Conservation (phyloP, 768 basidiomycete genomes). For the Pisolithus tinctorius region DNA sequence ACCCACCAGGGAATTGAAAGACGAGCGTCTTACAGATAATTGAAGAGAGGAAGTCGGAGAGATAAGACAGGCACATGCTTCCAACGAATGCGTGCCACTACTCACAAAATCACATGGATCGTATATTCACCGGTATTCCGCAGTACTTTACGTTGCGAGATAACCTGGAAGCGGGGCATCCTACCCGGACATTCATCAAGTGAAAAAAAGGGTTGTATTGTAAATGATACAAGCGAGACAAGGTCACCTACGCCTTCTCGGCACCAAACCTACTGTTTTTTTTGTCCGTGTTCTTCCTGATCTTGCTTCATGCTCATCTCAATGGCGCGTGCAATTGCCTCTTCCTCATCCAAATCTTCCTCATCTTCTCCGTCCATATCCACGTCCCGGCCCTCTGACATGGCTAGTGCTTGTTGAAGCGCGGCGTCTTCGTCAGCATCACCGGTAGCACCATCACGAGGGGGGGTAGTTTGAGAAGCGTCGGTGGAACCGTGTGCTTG, state of each 20-base stretch:
- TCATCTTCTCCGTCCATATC: constrained; percentile 54
- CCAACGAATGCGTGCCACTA: background rate
- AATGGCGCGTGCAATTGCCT: constrained; percentile 85
- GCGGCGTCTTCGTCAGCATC: constrained; percentile 76
- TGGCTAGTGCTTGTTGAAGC: constrained; percentile 67
- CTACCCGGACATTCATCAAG: background rate
- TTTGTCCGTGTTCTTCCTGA: constrained; percentile 40
- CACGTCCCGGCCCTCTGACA: constrained; percentile 57
- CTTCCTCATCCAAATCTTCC: constrained; percentile 75
- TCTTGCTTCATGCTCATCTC: constrained; percentile 85
- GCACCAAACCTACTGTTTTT: constrained; percentile 20
- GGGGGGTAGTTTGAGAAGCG: constrained; percentile 17
- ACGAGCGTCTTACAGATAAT: background rate
- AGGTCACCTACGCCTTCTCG: background rate
- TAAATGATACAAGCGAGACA: background rate
- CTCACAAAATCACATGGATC: background rate
- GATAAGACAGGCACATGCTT: background rate
- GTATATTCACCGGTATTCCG: no score
- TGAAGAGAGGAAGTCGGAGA: background rate
- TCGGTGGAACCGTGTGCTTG: constrained; percentile 21
- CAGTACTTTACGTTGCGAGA: no score
- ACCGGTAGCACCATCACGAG: constrained; percentile 29
- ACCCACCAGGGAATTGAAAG: background rate
- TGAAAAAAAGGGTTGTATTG: background rate
- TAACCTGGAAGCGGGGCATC: no score